Conservation (phyloP, 495 filamentous ascomycete genomes). For the Xylaria scruposa region DNA sequence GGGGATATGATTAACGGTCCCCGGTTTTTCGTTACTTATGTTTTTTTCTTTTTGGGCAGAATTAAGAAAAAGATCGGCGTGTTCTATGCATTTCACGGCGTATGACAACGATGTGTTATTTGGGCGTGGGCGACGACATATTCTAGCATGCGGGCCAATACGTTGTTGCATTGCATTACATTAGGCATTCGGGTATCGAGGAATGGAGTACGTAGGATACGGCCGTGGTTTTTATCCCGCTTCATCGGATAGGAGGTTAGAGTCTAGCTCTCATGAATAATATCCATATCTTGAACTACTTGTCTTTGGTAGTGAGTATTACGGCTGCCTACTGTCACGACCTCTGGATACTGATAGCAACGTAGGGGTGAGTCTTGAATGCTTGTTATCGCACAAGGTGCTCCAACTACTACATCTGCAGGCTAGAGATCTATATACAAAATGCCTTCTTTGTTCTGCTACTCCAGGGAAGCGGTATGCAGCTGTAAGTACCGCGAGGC, state of each 20-base stretch:
- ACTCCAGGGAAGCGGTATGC: too few species aligned
- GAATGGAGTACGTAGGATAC: not conserved
- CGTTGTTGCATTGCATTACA: not conserved
- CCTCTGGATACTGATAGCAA: too few species aligned
- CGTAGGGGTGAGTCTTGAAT: too few species aligned
- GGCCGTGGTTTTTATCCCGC: not conserved
- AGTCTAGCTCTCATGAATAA: not conserved
- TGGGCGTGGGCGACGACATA: not conserved
- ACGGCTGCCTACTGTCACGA: too few species aligned
- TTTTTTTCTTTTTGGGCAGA: not conserved
- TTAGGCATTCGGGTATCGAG: not conserved
- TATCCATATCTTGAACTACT: not conserved
- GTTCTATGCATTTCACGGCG: slow-evolving; percentile 5
- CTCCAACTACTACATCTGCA: too few species aligned
- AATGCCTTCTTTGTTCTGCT: too few species aligned
- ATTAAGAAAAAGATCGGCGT: not conserved
- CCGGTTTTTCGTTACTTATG: not conserved
- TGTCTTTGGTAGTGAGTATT: not conserved
- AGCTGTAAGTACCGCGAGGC: too few species aligned
- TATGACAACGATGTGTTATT: not conserved
- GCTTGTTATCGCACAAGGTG: too few species aligned
- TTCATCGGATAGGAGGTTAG: not conserved
- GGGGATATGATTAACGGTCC: not conserved
- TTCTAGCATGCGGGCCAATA: not conserved
- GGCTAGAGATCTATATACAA: too few species aligned